Conservation (phyloP, 768 basidiomycete genomes). For the Epithele typhae region DNA sequence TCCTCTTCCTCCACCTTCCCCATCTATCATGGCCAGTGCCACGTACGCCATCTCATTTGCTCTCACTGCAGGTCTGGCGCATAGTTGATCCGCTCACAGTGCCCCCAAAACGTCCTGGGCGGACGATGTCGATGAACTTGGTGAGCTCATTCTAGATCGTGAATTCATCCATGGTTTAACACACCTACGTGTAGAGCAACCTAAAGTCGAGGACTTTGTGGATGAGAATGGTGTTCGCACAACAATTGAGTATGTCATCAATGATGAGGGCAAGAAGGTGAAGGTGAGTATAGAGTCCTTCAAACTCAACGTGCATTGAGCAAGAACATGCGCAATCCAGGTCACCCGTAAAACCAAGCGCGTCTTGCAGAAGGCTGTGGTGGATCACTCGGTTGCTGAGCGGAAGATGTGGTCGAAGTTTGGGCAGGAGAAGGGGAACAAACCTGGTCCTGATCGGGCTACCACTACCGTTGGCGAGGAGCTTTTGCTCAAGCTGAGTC, state of each 20-base stretch:
- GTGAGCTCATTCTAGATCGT: slow-evolving; percentile 28
- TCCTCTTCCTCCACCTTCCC: slow-evolving; percentile 5
- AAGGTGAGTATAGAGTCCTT: slow-evolving; percentile 55
- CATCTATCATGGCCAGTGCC: slow-evolving; percentile 10
- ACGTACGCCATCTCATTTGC: slow-evolving; percentile 2
- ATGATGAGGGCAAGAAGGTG: slow-evolving; percentile 93
- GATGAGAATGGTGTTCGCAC: slow-evolving; percentile 87
- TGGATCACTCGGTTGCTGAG: slow-evolving; percentile 93
- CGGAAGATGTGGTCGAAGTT: slow-evolving; percentile 94
- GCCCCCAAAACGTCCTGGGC: slow-evolving; percentile 77
- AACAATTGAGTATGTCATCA: slow-evolving; percentile 75
- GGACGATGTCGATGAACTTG: slow-evolving; percentile 79
- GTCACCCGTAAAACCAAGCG: slow-evolving; percentile 85
- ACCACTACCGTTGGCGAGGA: slow-evolving; percentile 90
- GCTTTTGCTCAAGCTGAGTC: slow-evolving; percentile 56
- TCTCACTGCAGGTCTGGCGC: no score
- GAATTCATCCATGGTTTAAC: no score
- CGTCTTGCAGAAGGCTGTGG: slow-evolving; percentile 82
- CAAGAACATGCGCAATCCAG: slow-evolving; percentile 45
- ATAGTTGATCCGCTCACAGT: slow-evolving; percentile 6
- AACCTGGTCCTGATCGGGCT: slow-evolving; percentile 84
- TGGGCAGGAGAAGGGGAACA: slow-evolving; percentile 83
- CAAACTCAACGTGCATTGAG: background rate
- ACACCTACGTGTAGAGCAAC: slow-evolving; percentile 33
- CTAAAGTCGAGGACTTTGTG: slow-evolving; percentile 63